Conservation (phyloP, 768 basidiomycete genomes). For the Mycena polygramma region DNA sequence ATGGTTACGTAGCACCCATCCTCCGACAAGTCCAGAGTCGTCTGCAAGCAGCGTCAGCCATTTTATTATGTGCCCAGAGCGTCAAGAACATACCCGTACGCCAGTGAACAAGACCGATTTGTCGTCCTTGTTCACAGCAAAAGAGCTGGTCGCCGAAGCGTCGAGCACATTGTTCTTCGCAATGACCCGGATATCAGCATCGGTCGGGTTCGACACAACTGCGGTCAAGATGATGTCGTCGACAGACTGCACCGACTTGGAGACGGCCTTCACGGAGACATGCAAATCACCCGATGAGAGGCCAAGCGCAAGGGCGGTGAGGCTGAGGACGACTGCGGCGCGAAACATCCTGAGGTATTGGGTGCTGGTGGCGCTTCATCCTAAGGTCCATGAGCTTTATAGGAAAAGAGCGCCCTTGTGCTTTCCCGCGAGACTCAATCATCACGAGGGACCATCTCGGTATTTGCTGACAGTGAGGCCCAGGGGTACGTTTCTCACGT, state of each 20-base stretch:
- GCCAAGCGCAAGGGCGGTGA: constrained; percentile 19
- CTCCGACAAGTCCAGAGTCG: constrained; percentile 19
- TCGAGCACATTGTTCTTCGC: constrained; percentile 36
- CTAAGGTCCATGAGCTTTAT: background rate
- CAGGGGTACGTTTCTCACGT: background rate
- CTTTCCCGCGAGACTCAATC: background rate
- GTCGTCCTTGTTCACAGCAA: constrained; percentile 29
- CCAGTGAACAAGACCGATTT: constrained; percentile 27
- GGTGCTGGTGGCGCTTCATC: background rate
- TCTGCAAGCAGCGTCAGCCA: background rate
- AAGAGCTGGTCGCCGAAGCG: constrained; percentile 23
- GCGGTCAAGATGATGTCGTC: constrained; percentile 33
- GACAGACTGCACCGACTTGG: constrained; percentile 23
- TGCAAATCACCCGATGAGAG: constrained; percentile 28
- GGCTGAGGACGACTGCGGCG: constrained; percentile 25
- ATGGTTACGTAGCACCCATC: constrained; percentile 31
- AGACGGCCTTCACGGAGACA: constrained; percentile 28
- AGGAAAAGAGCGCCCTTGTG: background rate
- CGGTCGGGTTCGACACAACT: constrained; percentile 30
- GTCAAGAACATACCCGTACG: constrained; percentile 17
- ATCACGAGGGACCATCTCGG: background rate
- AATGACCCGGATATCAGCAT: constrained; percentile 32
- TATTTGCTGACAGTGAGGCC: background rate
- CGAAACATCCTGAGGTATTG: constrained; percentile 30
- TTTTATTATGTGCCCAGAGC: too few species aligned